Evolutionary conservation across 2,329 filamentous ascomycete species (phyloP).

Genomic region (Neofusicoccum sp.): DNA sequence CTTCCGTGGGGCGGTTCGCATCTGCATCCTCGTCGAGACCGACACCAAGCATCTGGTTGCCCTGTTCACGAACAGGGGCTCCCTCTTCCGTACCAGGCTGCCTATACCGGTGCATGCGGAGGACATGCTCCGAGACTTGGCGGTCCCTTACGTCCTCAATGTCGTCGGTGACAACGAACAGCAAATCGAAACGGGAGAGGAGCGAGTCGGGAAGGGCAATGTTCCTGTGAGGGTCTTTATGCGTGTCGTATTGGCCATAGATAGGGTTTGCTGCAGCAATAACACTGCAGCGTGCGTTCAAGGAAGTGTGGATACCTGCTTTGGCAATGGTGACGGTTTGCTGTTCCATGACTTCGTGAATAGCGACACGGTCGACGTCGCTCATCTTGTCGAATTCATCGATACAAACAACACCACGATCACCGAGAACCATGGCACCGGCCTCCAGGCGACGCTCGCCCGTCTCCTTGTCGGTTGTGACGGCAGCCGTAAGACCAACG

Average conservation of each 20-base stretch:
- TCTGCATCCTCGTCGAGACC: constrained; percentile 75
- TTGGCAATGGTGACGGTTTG: constrained; percentile 99
- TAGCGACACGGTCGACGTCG: constrained; percentile 93
- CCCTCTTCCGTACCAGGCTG: constrained; percentile 92
- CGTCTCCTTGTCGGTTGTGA: constrained; percentile 95
- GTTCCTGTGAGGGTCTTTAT: constrained; percentile 98
- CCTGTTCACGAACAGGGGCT: constrained; percentile 86
- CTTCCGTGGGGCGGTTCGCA: constrained; percentile 75
- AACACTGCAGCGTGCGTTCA: constrained; percentile 95
- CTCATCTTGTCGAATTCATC: constrained; percentile 99
- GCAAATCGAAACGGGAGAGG: constrained; percentile 94
- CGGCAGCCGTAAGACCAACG: constrained; percentile 94
- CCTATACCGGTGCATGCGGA: constrained; percentile 95
- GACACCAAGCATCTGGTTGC: constrained; percentile 79
- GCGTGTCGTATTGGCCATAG: constrained; percentile 96
- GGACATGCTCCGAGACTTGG: constrained; percentile 90
- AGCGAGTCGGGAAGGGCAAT: constrained; percentile 96
- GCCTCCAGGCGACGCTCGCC: constrained; percentile 92
- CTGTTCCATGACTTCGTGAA: constrained; percentile 99
- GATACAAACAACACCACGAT: constrained; percentile 96
- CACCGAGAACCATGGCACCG: constrained; percentile 97
- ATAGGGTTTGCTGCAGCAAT: constrained; percentile 96
- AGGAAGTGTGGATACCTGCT: constrained; percentile 93
- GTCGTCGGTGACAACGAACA: constrained; percentile 97
- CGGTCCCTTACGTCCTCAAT: constrained; percentile 92